Evolutionary conservation across 1,139 yeast species (phyloP).

Genomic region (Protomyces inundatus): DNA sequence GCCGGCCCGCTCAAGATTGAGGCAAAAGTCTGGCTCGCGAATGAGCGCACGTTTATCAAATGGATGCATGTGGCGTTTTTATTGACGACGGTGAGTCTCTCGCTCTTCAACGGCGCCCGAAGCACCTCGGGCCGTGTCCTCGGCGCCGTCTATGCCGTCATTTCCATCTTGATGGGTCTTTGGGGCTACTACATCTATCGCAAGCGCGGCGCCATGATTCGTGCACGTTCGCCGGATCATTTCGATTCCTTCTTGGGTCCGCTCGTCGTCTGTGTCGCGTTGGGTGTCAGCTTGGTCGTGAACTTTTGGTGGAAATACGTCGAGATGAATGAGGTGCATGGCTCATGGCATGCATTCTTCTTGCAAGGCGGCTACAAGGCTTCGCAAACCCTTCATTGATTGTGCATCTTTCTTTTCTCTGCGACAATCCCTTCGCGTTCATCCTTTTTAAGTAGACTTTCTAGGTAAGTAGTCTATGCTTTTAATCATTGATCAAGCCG

Average conservation of each 20-base stretch:
- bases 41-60: constrained; percentile 92
- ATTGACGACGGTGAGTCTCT: constrained; percentile 78
- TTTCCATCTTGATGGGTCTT: constrained; percentile 73
- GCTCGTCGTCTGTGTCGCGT: constrained; percentile 63
- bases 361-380: background rate
- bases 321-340: constrained; percentile 11
- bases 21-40: constrained; percentile 97
- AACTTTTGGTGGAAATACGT: constrained; percentile 45
- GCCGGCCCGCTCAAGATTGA: constrained; percentile 90
- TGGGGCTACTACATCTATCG: constrained; percentile 86
- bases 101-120: constrained; percentile 59
- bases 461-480: too few species aligned
- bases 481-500: too few species aligned
- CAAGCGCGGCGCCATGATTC: constrained; percentile 65
- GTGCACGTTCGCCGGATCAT: constrained; percentile 72
- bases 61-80: constrained; percentile 92
- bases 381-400: background rate
- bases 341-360: background rate
- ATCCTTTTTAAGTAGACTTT: too few species aligned
- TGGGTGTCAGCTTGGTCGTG: constrained; percentile 58
- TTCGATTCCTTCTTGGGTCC: constrained; percentile 90
- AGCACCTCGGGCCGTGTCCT: constrained; percentile 43
- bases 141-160: constrained; percentile 72
- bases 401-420: too few species aligned
- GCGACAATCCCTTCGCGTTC: too few species aligned